These are phyloP conservation scores for Leishmania martiniquensis DNA, from an alignment of 208 protist species.

Conservation along the genomic window DNA sequence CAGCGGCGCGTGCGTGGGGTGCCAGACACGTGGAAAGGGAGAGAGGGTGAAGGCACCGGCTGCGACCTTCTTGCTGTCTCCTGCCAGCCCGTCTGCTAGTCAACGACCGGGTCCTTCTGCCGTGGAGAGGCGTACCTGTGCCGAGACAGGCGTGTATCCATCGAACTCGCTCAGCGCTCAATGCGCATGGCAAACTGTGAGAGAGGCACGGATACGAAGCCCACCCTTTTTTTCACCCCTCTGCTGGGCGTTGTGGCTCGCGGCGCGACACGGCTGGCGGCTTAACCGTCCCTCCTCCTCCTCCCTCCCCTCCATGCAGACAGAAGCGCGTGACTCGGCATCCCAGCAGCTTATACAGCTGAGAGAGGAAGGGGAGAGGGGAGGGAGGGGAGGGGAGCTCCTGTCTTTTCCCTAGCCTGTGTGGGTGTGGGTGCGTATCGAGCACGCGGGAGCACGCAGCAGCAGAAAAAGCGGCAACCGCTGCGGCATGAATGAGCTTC, in stretches of 20 bases:
- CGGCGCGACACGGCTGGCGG: no score
- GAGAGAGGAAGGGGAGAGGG: neutral
- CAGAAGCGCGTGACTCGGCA: neutral
- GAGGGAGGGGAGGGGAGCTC: neutral
- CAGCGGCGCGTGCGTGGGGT: neutral
- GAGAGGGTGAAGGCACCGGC: neutral
- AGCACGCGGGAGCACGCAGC: neutral
- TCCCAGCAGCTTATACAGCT: neutral
- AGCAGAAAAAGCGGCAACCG: neutral
- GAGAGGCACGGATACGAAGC: neutral
- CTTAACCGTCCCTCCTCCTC: neutral
- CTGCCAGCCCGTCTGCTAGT: neutral
- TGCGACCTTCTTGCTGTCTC: neutral
- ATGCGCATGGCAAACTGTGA: neutral
- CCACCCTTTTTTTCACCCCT: no score
- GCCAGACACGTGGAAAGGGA: neutral
- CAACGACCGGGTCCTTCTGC: neutral
- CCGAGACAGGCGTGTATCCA: neutral
- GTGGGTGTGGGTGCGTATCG: neutral
- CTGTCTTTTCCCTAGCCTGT: neutral
- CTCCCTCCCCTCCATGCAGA: neutral
- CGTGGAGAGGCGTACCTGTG: neutral
- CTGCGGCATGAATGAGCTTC: no score
- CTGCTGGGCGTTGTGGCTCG: no score
- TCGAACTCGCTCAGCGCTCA: neutral